phyloP scores from a whole-genome alignment of 257 asterid species.

The Datura wrightii region DNA sequence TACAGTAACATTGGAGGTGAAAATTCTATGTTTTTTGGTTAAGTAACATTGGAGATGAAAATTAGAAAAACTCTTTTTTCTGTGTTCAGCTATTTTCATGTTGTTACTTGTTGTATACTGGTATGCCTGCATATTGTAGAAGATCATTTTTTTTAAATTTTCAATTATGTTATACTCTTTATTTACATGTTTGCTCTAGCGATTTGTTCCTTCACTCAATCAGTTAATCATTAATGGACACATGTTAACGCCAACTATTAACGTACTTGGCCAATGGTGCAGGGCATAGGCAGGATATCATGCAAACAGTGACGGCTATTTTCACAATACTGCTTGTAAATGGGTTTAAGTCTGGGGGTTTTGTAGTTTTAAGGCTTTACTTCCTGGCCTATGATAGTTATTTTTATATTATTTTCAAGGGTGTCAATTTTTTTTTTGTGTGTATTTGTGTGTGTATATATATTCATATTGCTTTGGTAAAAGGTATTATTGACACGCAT shows the following conservation, averaged over 20 bases:
- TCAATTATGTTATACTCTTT: background rate
- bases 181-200: background rate
- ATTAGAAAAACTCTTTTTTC: constrained; percentile 19
- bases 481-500: background rate
- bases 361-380: background rate
- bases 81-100: constrained; percentile 11
- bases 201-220: background rate
- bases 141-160: background rate
- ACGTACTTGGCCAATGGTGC: background rate
- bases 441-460: background rate
- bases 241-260: background rate
- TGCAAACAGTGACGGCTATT: background rate
- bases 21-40: constrained; percentile 15
- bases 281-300: background rate
- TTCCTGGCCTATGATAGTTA: background rate
- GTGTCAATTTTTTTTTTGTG: background rate
- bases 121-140: background rate
- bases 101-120: constrained; percentile 11
- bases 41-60: constrained; percentile 63
- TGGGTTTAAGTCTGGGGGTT: background rate
- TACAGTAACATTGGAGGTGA: constrained; percentile 82
- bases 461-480: background rate
- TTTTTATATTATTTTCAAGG: background rate
- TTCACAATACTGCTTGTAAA: background rate
- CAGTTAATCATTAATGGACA: background rate